These are phyloP conservation scores for Rosa hybrid DNA, from an alignment of 331 rosid genomes.

Conservation along the genomic window DNA sequence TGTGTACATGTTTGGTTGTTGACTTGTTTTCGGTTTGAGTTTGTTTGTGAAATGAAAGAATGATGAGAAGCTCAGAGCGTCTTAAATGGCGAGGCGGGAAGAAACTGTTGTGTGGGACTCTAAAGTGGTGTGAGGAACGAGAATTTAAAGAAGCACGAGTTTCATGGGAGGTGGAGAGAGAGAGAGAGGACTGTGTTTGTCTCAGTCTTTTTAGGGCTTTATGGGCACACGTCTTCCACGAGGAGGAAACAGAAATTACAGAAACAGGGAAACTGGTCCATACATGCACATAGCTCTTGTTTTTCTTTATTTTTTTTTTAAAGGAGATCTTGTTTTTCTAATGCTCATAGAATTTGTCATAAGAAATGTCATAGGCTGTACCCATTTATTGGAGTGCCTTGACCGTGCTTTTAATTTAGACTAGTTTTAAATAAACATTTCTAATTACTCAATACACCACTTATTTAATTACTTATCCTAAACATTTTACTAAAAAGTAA, in stretches of 20 bases:
- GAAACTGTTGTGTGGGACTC: background rate
- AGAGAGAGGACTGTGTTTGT: background rate
- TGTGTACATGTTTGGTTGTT: slow-evolving; percentile 20
- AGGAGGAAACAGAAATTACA: background rate
- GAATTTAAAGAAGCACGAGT: slow-evolving; percentile 28
- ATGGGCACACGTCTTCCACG: slow-evolving; percentile 39
- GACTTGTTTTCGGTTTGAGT: background rate
- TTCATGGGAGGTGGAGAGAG: background rate
- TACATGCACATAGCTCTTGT: background rate
- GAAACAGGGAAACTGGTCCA: background rate
- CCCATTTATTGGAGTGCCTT: no score
- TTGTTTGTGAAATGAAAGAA: background rate
- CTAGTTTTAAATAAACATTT: no score
- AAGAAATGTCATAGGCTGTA: no score
- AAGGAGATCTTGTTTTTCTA: no score
- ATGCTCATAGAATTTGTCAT: no score
- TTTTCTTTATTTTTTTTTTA: no score
- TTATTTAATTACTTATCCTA: no score
- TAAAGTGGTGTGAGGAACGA: background rate
- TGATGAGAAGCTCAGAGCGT: background rate
- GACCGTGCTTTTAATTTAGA: no score
- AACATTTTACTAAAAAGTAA: no score
- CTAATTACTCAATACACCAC: no score
- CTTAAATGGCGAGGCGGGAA: slow-evolving; percentile 14
- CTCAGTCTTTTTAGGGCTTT: background rate